Evolutionary conservation across 768 basidiomycete genomes (phyloP), one percentile per base, ranked within the genome.

Genomic region (Mrakia blollopis): DNA sequence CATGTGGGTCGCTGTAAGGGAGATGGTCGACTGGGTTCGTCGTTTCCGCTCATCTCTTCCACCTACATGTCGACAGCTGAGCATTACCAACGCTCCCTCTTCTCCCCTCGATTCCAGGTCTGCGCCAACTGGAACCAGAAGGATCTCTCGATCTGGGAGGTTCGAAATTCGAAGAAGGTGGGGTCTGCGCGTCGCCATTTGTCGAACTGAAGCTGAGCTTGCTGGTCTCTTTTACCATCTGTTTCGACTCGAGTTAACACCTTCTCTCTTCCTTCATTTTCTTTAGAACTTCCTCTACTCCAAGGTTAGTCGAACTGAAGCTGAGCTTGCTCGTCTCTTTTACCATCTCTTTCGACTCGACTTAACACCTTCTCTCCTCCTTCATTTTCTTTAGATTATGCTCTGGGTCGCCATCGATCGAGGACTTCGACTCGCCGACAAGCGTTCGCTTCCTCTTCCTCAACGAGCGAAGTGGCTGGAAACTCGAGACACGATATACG

Each of bases 371-470:
- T 60, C 23, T 13, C 54, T 16, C 21, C 18, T 10, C 60, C 3
- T 28, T 16, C 16, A 10, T 67, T 62, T n/a, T 16, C 21, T 1
- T 23, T n/a, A 72, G 72, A 87, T 95, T 63, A 96, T 96, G 93
- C 87, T 95, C 81, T 78, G 93, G 95, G 95, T 98, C 67, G 95
- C 95, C 0, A 89, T 98, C 74, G 95, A 98, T 80, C 87, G 96
- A 86, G 95, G 94, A 86, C 86, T 98, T 8, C 91, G 96, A 14
- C 87, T 99, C 32, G 93, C 94, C 3, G 95, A 98, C 50, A 99
- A 99, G 84, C 89, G 96, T 25, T 94, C 92, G 0, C 86, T 99
- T 4, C 96, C 96, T 9, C 84, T 83, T 70, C 83, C 84, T 1
- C 82, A 84, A 74, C 79, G 85, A 41, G 50, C 82, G 61, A 86